Evolutionary conservation across 106 monocot species (phyloP).

Genomic region (Hemerocallis citrina): DNA sequence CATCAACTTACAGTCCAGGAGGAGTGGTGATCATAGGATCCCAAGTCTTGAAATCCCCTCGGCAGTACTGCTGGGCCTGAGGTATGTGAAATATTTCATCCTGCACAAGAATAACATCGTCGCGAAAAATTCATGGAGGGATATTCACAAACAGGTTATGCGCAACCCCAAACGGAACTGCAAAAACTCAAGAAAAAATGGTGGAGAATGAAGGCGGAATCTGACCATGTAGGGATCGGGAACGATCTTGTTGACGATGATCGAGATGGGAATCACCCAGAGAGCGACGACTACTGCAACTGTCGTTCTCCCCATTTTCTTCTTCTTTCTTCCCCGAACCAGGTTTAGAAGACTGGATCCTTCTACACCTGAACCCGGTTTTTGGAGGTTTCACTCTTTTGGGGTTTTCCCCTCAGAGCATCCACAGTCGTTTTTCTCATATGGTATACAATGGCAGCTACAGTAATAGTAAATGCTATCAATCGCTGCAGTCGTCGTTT

Average conservation of each 20-base stretch:
- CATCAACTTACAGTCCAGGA: conserved; percentile 80
- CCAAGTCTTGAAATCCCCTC: conserved; percentile 69
- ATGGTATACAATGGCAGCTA: too few species aligned
- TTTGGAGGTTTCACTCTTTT: too few species aligned
- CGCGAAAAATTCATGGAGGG: neutral
- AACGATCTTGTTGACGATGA: conserved; percentile 57
- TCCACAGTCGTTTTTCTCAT: too few species aligned
- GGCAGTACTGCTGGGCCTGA: conserved; percentile 76
- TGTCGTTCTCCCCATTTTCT: conserved; percentile 47
- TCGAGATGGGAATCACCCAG: conserved; percentile 70
- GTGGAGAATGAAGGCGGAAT: neutral
- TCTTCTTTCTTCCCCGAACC: neutral
- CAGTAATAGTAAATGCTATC: too few species aligned
- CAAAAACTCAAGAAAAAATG: neutral
- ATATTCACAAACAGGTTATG: conserved; percentile 13
- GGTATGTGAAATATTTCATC: conserved; percentile 97
- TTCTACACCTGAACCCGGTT: too few species aligned
- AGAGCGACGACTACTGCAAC: conserved; percentile 40
- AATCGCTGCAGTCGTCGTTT: too few species aligned
- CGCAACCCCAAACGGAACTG: neutral
- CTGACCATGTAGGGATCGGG: conserved; percentile 87
- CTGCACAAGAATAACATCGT: conserved; percentile 26
- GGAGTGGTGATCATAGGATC: conserved; percentile 99
- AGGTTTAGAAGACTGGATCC: too few species aligned
- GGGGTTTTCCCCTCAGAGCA: too few species aligned